Evolutionary conservation across 768 basidiomycete species (phyloP), one percentile per base, ranked within the genome.

Genomic region (Pleurotus ostreatus): DNA sequence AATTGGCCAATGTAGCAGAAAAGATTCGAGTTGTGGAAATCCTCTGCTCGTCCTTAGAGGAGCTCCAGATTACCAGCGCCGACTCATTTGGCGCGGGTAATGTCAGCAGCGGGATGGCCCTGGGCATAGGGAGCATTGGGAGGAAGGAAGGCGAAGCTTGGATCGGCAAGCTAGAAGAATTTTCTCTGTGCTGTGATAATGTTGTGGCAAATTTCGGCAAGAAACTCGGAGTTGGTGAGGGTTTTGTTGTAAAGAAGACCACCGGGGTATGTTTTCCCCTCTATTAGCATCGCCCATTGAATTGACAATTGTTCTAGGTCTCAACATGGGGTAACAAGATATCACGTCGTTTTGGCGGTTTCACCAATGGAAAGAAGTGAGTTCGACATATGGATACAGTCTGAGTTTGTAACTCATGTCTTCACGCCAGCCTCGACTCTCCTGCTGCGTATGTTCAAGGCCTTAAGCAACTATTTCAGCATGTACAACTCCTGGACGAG

Each of bases 311-410:
- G 13, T n/a, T 45, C 9, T 38, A 60, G 59, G 59, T 60, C 23
- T 57, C 81, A 56, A 83, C 86, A 34, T 91, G 87, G 89, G 80
- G 87, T 43, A 83, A 83, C 62, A 87, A 85, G 68, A 71, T 91
- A 51, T 83, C 85, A 54, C 82, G 88, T 62, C 82, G 84, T 65
- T 79, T 92, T 60, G 89, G 90, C 72, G 89, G 91, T 70, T 79
- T 92, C 63, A 92, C 92, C 43, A 92, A 88, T 62, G 91, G 89
- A 60, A 94, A 94, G 75, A 92, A 92, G 92, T 93, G 68, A 65
- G 84, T 70, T 39, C 34, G 25, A 30, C 15, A 9, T 18, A 26
- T 46, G 25, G 30, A 23, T 43, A 57, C 25, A 47, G 46, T 55
- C 30, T 11, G 34, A 55, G 46, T 48, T 23, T 38, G 47, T 47